A percentile compares a stretch with the other conserved stretches of the same genome.
Conservation (phyloP, 148 eudicot genomes). For the Cornus florida region DNA sequence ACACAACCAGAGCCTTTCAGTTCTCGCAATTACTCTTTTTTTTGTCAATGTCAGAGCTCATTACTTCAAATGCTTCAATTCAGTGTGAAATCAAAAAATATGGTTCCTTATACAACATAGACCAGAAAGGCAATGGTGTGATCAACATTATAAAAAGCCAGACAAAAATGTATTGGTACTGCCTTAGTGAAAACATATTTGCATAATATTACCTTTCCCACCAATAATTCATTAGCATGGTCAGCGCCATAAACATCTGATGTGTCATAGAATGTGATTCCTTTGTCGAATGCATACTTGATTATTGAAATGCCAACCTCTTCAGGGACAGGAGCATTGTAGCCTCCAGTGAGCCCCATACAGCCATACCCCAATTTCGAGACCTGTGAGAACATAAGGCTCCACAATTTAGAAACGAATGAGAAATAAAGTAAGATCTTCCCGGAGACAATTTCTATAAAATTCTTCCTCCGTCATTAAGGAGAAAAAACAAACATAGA, state of each 20-base stretch:
- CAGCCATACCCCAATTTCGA: conserved; percentile 56
- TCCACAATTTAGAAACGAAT: background rate
- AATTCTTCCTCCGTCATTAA: too few species aligned
- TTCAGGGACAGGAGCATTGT: conserved; percentile 41
- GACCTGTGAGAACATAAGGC: conserved; percentile 25
- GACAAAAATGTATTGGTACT: too few species aligned
- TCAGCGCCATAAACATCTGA: conserved; percentile 46
- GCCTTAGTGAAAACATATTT: too few species aligned
- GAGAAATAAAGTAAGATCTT: background rate
- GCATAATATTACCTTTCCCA: conserved; percentile 38
- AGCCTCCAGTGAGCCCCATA: conserved; percentile 41
- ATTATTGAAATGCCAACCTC: conserved; percentile 37
- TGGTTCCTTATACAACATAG: background rate
- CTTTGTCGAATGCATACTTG: conserved; percentile 36
- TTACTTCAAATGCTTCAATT: background rate
- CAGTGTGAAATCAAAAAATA: background rate
- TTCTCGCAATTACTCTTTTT: background rate
- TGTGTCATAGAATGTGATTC: conserved; percentile 51
- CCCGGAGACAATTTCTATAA: background rate
- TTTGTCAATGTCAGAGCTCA: background rate
- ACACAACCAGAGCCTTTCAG: background rate
- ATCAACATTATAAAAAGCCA: background rate
- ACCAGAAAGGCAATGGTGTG: background rate
- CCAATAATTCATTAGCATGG: conserved; percentile 37
- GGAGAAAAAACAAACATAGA: too few species aligned